phyloP scores from a whole-genome alignment of 371 early-diverging fungal genomes.

The Syncephalastrum monosporum region DNA sequence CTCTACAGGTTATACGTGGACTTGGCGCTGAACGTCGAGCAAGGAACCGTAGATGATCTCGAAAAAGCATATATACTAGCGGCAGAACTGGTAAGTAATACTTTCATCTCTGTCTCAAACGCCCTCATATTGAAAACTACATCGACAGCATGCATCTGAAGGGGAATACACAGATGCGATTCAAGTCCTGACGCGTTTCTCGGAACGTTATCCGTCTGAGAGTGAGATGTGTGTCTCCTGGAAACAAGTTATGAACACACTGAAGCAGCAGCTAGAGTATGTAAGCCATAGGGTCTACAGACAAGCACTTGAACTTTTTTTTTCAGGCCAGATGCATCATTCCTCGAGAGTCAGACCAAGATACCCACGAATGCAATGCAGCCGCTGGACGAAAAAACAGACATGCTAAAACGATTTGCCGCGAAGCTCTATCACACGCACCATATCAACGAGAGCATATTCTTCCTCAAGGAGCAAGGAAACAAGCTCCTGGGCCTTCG shows the following conservation, averaged over 20 bases:
- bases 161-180: conserved; percentile 28
- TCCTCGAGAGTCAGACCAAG: too few relatives aligned
- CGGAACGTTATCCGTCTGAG: conserved; percentile 20
- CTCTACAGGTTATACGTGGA: conserved; percentile 22
- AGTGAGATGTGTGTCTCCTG: conserved; percentile 28
- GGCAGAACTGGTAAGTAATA: conserved; percentile 25
- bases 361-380: background rate
- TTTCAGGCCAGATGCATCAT: background rate
- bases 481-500: conserved; percentile 3
- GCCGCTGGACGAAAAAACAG: conserved; percentile 5
- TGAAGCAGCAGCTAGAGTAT: too few relatives aligned
- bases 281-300: too few relatives aligned
- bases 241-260: conserved; percentile 14
- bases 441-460: background rate
- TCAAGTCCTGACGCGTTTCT: conserved; percentile 16
- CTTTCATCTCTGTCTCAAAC: background rate
- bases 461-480: background rate
- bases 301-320: too few relatives aligned
- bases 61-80: conserved; percentile 27
- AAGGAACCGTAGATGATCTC: conserved; percentile 22
- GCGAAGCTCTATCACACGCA: conserved; percentile 2
- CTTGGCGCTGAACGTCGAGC: conserved; percentile 14
- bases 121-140: background rate
- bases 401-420: conserved; percentile 1
- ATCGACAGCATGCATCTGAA: conserved; percentile 18